Evolutionary conservation across 2,329 filamentous ascomycete genomes (phyloP).

Genomic region (Pochonia chlamydosporia): DNA sequence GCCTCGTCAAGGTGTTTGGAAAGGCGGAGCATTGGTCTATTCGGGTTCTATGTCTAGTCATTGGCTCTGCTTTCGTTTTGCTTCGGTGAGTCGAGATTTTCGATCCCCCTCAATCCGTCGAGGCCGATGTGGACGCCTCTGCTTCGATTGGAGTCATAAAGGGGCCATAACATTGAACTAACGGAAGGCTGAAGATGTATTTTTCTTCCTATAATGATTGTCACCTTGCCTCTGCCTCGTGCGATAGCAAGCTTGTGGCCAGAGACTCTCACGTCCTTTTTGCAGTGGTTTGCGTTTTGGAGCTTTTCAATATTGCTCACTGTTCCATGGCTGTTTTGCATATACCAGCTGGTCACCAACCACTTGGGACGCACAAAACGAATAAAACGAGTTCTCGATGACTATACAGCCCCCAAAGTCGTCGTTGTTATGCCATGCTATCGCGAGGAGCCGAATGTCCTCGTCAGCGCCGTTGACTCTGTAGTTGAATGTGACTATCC

Average conservation of each 20-base stretch:
- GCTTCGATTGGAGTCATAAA: too few species aligned
- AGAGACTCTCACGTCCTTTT: constrained; percentile 54
- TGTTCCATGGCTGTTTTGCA: constrained; percentile 86
- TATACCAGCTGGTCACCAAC: constrained; percentile 86
- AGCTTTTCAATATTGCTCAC: constrained; percentile 80
- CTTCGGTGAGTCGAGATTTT: constrained; percentile 54
- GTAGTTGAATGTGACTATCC: constrained; percentile 94
- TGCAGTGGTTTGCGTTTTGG: constrained; percentile 97
- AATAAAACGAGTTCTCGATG: constrained; percentile 79
- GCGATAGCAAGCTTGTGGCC: constrained; percentile 72
- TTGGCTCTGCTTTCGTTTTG: constrained; percentile 67
- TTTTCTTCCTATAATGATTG: constrained; percentile 90
- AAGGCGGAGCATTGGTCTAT: constrained; percentile 90
- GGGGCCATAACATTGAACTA: too few species aligned
- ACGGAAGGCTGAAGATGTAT: constrained; percentile 51
- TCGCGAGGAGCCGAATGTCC: constrained; percentile 78
- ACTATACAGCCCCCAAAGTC: constrained; percentile 82
- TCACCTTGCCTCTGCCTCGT: constrained; percentile 77
- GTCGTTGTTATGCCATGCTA: constrained; percentile 97
- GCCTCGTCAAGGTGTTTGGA: constrained; percentile 76
- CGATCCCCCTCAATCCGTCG: too few species aligned
- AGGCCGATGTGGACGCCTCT: too few species aligned
- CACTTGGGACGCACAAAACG: constrained; percentile 75
- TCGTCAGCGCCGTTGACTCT: constrained; percentile 83
- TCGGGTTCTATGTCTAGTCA: constrained; percentile 66